Conservation (phyloP, 2,329 filamentous ascomycete genomes). For the Talaromyces sp. region DNA sequence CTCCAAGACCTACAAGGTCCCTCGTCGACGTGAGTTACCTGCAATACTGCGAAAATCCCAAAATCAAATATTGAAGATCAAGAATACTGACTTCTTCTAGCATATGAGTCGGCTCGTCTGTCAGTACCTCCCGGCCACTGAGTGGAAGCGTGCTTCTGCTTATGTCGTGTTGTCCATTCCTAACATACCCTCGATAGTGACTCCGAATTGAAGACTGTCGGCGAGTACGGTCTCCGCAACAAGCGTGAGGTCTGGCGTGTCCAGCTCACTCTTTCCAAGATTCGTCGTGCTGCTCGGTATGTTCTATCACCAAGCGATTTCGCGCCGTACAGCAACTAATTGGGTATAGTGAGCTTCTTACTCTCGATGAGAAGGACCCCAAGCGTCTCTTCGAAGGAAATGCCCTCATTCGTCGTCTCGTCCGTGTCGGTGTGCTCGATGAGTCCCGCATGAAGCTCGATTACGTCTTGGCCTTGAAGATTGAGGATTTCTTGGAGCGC, state of each 20-base stretch:
- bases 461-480: conserved; percentile 99
- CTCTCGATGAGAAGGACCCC: conserved; percentile 99
- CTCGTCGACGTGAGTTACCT: conserved; percentile 66
- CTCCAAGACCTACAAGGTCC: conserved; percentile 99
- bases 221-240: conserved; percentile 99
- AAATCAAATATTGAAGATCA: not conserved
- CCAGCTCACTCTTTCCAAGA: conserved; percentile 99
- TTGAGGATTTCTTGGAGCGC: conserved; percentile 99
- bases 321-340: not conserved
- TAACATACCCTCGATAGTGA: conserved; percentile 69
- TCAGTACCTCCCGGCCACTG: conserved; percentile 94
- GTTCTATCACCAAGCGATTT: not conserved
- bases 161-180: conserved; percentile 73
- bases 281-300: conserved; percentile 99
- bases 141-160: conserved; percentile 95
- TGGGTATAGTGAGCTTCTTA: conserved; percentile 83
- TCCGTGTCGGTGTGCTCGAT: conserved; percentile 98
- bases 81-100: conserved; percentile 29
- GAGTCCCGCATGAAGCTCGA: conserved; percentile 99
- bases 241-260: conserved; percentile 99
- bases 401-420: conserved; percentile 98
- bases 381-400: conserved; percentile 99
- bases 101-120: conserved; percentile 99
- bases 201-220: conserved; percentile 98
- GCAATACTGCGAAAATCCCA: not conserved